phyloP scores from a whole-genome alignment of 768 basidiomycete genomes.

The Hydnum rufescens region DNA sequence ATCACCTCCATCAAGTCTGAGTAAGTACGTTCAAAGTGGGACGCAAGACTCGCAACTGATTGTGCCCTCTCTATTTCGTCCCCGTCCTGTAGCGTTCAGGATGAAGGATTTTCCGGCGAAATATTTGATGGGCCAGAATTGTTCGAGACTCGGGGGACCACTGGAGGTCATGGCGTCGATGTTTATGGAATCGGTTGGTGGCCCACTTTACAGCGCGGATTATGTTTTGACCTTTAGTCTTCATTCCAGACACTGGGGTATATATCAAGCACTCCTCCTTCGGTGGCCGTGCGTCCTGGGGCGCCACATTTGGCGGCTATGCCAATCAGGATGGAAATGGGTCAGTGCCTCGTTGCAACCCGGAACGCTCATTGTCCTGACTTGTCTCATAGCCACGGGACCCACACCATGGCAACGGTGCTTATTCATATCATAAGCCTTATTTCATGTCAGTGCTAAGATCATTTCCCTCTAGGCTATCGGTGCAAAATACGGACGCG shows the following conservation, averaged over 20 bases:
- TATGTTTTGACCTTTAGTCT: neutral
- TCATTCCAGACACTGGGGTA: slow-evolving; percentile 13
- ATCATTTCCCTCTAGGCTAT: no score
- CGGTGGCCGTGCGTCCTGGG: slow-evolving; percentile 26
- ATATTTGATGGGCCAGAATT: neutral
- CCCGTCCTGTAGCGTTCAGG: neutral
- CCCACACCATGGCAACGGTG: slow-evolving; percentile 8
- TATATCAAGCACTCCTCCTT: slow-evolving; percentile 17
- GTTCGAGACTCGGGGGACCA: neutral
- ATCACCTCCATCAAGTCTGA: slow-evolving; percentile 1
- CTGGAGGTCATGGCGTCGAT: slow-evolving; percentile 22
- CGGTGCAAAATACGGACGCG: slow-evolving; percentile 20
- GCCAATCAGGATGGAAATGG: slow-evolving; percentile 23
- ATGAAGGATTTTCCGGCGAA: neutral
- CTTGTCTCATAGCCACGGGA: slow-evolving; percentile 11
- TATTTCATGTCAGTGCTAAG: no score
- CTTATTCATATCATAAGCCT: no score
- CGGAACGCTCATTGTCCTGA: slow-evolving; percentile 1
- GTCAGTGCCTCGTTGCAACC: slow-evolving; percentile 23
- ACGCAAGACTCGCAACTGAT: neutral
- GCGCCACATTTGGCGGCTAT: slow-evolving; percentile 19
- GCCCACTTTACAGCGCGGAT: slow-evolving; percentile 11
- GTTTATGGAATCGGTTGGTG: slow-evolving; percentile 28
- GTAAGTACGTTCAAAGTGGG: neutral
- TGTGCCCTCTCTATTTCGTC: neutral